Evolutionary conservation across 2,329 filamentous ascomycete species (phyloP).

Genomic region (Monosporascus sp.): DNA sequence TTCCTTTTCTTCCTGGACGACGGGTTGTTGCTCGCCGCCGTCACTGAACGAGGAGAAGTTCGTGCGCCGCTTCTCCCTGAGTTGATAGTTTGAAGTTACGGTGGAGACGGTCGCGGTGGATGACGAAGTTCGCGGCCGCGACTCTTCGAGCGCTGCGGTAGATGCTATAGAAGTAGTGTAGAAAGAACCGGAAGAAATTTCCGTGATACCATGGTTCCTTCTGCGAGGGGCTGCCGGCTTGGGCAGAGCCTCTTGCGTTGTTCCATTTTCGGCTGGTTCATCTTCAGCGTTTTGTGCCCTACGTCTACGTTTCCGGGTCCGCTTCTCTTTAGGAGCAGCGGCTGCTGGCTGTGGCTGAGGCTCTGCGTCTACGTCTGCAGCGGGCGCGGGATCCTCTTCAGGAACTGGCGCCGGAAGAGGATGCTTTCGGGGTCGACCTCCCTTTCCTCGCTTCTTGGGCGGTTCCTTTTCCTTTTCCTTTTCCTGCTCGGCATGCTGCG

Average conservation of each 20-base stretch:
- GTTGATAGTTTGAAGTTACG: constrained; percentile 44
- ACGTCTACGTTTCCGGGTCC: constrained; percentile 8
- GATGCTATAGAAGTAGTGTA: constrained; percentile 31
- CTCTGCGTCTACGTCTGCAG: constrained; percentile 5
- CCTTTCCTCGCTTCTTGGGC: constrained; percentile 26
- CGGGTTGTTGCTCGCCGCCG: constrained; percentile 33
- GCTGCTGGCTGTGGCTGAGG: constrained; percentile 1
- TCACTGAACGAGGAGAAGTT: constrained; percentile 44
- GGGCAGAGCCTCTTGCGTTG: constrained; percentile 2
- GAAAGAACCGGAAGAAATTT: constrained; percentile 38
- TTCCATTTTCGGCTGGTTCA: constrained; percentile 10
- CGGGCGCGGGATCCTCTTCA: constrained; percentile 11
- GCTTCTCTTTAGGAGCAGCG: constrained; percentile 4
- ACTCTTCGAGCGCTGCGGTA: constrained; percentile 36
- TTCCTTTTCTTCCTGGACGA: constrained; percentile 22
- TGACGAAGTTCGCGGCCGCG: constrained; percentile 47
- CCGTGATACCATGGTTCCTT: constrained; percentile 17
- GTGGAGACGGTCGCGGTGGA: constrained; percentile 47
- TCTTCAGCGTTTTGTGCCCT: constrained; percentile 5
- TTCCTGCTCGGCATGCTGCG: constrained; percentile 12
- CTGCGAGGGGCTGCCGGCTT: constrained; percentile 9
- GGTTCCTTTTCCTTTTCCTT: constrained; percentile 1
- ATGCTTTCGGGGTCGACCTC: constrained; percentile 26
- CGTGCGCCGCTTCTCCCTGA: constrained; percentile 51
- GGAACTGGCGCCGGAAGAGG: constrained; percentile 15